Base-by-base conservation (phyloP, 345 rosid genomes). In the Angophora floribunda region DNA sequence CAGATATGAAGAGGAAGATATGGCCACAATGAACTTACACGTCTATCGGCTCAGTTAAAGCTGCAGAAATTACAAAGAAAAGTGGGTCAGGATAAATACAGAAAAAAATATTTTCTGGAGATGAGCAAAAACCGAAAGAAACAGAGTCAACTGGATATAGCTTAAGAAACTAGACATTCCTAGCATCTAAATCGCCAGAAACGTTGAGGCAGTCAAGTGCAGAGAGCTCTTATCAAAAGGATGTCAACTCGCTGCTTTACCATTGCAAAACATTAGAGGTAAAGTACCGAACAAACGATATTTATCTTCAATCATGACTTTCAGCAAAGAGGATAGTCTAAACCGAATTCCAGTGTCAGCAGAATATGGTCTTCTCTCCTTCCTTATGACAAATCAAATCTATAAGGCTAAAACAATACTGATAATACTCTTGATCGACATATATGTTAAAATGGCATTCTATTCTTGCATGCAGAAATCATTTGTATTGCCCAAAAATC, bases 21-120 rank as follows among this genome's bases (percentile, higher is more conserved):
- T 15, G 30, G 84, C 47, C 52, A 16, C 14, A 45, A 2, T 45
- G 28, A 17, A 93, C 98, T 97, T 95, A 97, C 99, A 98, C 89
- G 93, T 98, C 99, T 88, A 98, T 97, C 61, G 99, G 90, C 91
- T 98, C 99, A 5, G 95, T 91, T 89, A 98, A 92, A 91, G 99
- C 99, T 98, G 95, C 94, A 93, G 90, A 80, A 85, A 44, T 63
- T 47, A 61, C 24, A 65, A 87, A 45, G 44, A 52, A 32, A 79
- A 30, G 53, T 75, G 84, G 84, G 84, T 75, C 28, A 75, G 49
- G 84, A 75, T 14, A 22, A 75, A 75, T 75, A 75, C 49, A 75
- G 49, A 36, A 67, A 75, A 75, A 4, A 10, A 75, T 75, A 13
- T 36, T 75, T 75, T 75, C 82, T 19, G 49, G 47, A 70, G 82